Evolutionary conservation across 2,329 filamentous ascomycete species (phyloP), one percentile per base, ranked within the genome.

Genomic region (Fusarium sp.): DNA sequence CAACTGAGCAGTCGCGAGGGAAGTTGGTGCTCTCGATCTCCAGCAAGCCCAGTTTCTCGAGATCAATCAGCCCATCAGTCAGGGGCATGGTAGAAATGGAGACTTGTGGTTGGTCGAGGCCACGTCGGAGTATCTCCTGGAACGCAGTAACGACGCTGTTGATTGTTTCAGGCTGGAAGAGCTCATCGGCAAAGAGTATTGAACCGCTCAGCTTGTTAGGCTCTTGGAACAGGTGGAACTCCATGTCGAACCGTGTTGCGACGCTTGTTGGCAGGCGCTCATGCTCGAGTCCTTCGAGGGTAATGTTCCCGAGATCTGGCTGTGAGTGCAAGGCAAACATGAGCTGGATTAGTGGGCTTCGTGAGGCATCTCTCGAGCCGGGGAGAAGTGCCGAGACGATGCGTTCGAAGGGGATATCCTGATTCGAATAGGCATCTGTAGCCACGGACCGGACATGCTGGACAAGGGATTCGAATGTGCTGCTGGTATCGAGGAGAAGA

Each of bases 351-450:
- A 77, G 11, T 3, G 73, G 67, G 18, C 76, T 56, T 1, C 68
- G 64, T 0, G 74, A 71, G 3, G 71, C 35, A n/a, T 77, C 65
- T 35, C 66, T 27, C 31, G 31, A 31, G 11, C 50, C 52, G 8
- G 27, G 52, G 22, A 66, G 25, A 2, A 78, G 50, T 31, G 35
- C 57, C 0, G 74, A 63, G 8, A 74, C 74, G 18, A 78, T 69
- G 1, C 42, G 27, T 35, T 78, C 75, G 33, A 77, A 78, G 4
- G 78, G 71, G 20, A 77, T 68, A 25, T 76, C 74, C 35, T 79
- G 77, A 10, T 77, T 78, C 6, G 59, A 68, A 20, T 74, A 72
- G 0, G 74, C 56, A 1, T 65, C 65, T 14, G 47, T 38, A 3
- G 61, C 60, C 2, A 70, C 73, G 3, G 18, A n/a, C 0, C 69